Evolutionary conservation across 768 basidiomycete genomes (phyloP).

Genomic region (Crucibulum laeve): DNA sequence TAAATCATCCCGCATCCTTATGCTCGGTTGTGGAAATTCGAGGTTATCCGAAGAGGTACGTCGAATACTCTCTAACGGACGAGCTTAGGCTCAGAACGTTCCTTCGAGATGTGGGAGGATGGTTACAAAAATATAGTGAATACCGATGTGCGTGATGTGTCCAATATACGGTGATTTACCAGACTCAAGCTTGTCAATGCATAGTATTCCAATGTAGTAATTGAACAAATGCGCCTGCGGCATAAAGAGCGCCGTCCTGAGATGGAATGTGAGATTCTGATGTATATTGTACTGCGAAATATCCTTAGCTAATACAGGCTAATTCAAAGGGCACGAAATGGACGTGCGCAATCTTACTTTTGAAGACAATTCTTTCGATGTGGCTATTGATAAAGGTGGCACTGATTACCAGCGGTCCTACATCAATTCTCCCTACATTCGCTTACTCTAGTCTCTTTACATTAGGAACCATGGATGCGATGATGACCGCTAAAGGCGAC

Average conservation of each 20-base stretch:
- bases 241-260: constrained; percentile 48
- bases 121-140: constrained; percentile 81
- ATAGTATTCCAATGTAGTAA: constrained; percentile 77
- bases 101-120: constrained; percentile 76
- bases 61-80: constrained; percentile 2
- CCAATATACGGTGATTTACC: neutral
- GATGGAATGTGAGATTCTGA: constrained; percentile 59
- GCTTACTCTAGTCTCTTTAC: too few relatives aligned
- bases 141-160: constrained; percentile 50
- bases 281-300: neutral
- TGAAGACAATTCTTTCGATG: constrained; percentile 58
- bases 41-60: constrained; percentile 72
- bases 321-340: constrained; percentile 70
- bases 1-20: constrained; percentile 58
- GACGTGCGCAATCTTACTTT: constrained; percentile 71
- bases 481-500: constrained; percentile 81
- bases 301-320: neutral
- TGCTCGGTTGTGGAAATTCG: constrained; percentile 86
- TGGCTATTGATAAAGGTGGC: constrained; percentile 78
- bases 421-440: neutral
- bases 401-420: neutral
- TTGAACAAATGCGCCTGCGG: constrained; percentile 65
- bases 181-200: constrained; percentile 3
- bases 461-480: constrained; percentile 86
- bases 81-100: neutral